Conservation (phyloP, 2,329 filamentous ascomycete genomes). For the Penicillium decumbens region DNA sequence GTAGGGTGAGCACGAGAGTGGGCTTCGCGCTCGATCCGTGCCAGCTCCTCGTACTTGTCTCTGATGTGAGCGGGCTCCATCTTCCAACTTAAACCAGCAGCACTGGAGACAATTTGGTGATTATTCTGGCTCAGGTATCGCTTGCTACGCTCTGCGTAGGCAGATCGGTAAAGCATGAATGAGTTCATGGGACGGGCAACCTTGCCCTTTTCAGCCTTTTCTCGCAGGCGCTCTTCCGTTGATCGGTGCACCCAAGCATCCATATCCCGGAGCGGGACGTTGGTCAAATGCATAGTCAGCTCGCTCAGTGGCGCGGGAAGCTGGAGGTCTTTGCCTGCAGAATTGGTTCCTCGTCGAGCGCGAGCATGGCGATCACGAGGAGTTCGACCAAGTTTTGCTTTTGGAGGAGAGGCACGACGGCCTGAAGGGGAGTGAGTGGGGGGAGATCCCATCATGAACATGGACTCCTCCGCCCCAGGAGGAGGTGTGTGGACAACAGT, state of each 20-base stretch:
- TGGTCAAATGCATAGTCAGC: slow-evolving; percentile 32
- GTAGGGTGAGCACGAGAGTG: slow-evolving; percentile 79
- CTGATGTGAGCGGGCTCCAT: slow-evolving; percentile 70
- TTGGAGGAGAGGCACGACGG: neutral
- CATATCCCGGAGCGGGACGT: slow-evolving; percentile 69
- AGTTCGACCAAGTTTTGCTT: neutral
- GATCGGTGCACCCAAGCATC: slow-evolving; percentile 71
- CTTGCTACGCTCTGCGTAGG: slow-evolving; percentile 83
- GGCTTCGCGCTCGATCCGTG: slow-evolving; percentile 75
- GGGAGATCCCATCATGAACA: neutral
- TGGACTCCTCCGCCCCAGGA: neutral
- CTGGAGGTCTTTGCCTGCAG: slow-evolving; percentile 7
- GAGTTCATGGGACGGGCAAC: slow-evolving; percentile 94
- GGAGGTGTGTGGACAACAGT: neutral
- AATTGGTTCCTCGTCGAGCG: slow-evolving; percentile 13
- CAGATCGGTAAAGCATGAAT: slow-evolving; percentile 95
- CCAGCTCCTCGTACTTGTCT: slow-evolving; percentile 71
- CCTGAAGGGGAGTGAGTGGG: slow-evolving; percentile 3
- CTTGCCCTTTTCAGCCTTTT: slow-evolving; percentile 70
- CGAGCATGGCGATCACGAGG: slow-evolving; percentile 6
- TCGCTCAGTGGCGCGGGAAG: slow-evolving; percentile 27
- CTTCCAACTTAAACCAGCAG: slow-evolving; percentile 84
- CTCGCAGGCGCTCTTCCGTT: slow-evolving; percentile 59
- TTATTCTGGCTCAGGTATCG: slow-evolving; percentile 78
- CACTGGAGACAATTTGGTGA: slow-evolving; percentile 83